These are phyloP conservation scores for Vinca minor DNA, from an alignment of 257 asterid species.

Conservation along the genomic window DNA sequence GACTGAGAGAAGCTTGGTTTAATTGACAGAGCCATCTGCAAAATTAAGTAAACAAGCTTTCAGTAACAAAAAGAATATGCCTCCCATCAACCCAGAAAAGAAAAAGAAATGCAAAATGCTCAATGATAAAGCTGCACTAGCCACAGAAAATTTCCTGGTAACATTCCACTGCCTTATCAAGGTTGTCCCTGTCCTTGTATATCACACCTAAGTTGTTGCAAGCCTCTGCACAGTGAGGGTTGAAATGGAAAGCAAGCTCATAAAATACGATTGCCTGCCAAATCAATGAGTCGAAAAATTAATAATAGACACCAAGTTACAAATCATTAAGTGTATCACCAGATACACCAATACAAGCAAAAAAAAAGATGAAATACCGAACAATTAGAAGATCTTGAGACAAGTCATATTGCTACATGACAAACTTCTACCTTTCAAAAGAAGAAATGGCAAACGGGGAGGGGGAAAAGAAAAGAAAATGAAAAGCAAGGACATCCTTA, in stretches of 20 bases:
- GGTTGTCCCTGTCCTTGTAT: conserved; percentile 96
- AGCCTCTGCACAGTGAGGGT: conserved; percentile 99
- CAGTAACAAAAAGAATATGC: conserved; percentile 14
- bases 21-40: conserved; percentile 89
- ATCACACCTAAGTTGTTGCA: conserved; percentile 98
- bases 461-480: neutral
- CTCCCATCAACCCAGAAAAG: too few species aligned
- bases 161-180: conserved; percentile 97
- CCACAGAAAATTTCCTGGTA: conserved; percentile 62
- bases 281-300: too few species aligned
- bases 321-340: neutral
- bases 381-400: neutral
- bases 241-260: conserved; percentile 99
- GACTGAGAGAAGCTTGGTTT: conserved; percentile 98
- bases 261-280: conserved; percentile 92
- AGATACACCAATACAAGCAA: neutral
- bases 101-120: neutral
- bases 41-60: conserved; percentile 13
- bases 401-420: neutral
- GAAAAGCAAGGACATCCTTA: neutral
- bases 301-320: neutral
- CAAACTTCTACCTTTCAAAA: neutral
- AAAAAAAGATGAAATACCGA: neutral
- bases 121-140: conserved; percentile 17
- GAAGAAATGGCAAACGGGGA: neutral